Evolutionary conservation across 257 asterid species (phyloP).

Genomic region (Catharanthus roseus): DNA sequence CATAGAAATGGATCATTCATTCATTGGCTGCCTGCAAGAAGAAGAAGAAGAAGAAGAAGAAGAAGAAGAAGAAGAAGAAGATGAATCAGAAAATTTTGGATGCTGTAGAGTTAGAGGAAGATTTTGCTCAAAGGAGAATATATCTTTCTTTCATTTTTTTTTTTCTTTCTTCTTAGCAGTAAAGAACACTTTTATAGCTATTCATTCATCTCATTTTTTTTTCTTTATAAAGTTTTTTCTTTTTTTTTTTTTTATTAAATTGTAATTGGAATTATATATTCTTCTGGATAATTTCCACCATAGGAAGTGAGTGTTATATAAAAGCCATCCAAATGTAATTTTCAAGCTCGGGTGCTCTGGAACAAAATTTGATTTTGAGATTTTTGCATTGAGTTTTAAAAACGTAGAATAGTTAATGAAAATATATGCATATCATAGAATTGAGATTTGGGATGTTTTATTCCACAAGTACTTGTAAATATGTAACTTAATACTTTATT

Average conservation of each 20-base stretch:
- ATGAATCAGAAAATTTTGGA: constrained; percentile 40
- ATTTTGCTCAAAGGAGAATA: constrained; percentile 30
- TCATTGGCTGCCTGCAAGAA: constrained; percentile 5
- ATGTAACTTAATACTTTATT: no score
- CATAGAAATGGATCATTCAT: constrained; percentile 10
- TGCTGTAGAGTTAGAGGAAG: constrained; percentile 53
- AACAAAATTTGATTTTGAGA: no score
- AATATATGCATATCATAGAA: no score
- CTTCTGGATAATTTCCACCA: constrained; percentile 23
- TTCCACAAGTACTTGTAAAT: no score
- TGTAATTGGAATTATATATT: constrained; percentile 35
- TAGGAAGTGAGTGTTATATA: constrained; percentile 16
- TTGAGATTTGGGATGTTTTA: no score
- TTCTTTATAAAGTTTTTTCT: constrained; percentile 14
- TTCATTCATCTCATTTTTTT: constrained; percentile 33
- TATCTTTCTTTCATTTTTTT: constrained; percentile 12
- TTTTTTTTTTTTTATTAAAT: constrained; percentile 40
- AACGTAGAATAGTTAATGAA: no score
- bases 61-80: no score
- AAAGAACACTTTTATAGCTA: constrained; percentile 51
- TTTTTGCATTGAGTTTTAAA: no score
- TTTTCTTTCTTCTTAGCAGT: no score
- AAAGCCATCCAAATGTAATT: constrained; percentile 26
- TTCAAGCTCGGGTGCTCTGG: no score
- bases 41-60: no score